Evolutionary conservation across 148 eudicot genomes (phyloP).

Genomic region (Dianthus caryophyllus): DNA sequence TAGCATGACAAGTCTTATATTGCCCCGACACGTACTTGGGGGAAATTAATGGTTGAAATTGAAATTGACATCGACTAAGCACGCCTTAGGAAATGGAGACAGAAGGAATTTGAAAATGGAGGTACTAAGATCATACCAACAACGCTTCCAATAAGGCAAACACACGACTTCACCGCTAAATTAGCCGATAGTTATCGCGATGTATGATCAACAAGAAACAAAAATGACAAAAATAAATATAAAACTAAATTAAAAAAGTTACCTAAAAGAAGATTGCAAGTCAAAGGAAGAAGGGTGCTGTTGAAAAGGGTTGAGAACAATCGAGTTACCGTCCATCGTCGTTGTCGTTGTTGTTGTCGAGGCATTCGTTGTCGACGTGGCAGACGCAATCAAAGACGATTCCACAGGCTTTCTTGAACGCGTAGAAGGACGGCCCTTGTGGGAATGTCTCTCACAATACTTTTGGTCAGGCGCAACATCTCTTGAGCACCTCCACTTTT

Average conservation of each 20-base stretch:
- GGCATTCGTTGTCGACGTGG: neutral
- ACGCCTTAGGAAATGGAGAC: no score
- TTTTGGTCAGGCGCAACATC: slow-evolving; percentile 81
- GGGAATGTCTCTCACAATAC: slow-evolving; percentile 80
- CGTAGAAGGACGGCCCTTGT: slow-evolving; percentile 47
- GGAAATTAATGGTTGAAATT: no score
- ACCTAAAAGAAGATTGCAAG: slow-evolving; percentile 26
- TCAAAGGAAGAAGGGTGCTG: slow-evolving; percentile 21
- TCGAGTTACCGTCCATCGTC: slow-evolving; percentile 9
- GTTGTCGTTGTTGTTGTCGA: neutral
- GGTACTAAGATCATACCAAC: neutral
- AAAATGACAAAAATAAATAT: no score
- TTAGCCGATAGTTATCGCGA: neutral
- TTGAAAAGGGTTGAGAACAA: slow-evolving; percentile 7
- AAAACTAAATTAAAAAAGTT: neutral
- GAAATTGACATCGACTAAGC: no score
- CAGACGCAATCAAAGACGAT: slow-evolving; percentile 26
- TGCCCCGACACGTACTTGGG: no score
- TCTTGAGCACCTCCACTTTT: slow-evolving; percentile 82
- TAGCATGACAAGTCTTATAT: no score
- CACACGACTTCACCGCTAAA: neutral
- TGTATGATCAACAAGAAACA: neutral
- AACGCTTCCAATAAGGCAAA: neutral
- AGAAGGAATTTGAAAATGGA: no score
- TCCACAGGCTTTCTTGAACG: slow-evolving; percentile 99